Evolutionary conservation across 208 protist genomes (phyloP).

Genomic region (Trypanosoma platydactyli): DNA sequence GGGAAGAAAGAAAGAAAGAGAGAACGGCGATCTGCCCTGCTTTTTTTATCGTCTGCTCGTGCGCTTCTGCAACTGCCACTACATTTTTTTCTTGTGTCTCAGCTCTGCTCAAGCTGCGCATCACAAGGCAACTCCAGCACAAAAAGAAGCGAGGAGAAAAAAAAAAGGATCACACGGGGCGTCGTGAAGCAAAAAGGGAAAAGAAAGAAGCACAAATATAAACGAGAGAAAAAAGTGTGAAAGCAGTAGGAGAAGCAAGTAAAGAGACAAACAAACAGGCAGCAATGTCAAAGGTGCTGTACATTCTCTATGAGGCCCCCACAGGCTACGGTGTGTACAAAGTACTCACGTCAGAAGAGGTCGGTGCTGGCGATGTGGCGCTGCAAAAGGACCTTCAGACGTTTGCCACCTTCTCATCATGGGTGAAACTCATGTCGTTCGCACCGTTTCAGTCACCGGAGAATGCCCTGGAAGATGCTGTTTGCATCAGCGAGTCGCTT

Average conservation of each 20-base stretch:
- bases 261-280: not conserved
- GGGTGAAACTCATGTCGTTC: slow-evolving; percentile 96
- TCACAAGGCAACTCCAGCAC: not conserved
- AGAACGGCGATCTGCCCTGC: not conserved
- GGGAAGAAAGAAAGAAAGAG: slow-evolving; percentile 3
- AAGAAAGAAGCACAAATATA: not conserved
- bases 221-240: not conserved
- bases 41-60: too few relatives aligned
- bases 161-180: not conserved
- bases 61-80: too few relatives aligned
- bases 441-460: slow-evolving; percentile 96
- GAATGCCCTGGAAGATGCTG: slow-evolving; percentile 98
- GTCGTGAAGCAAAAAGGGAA: not conserved
- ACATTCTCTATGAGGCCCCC: slow-evolving; percentile 96
- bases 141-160: not conserved
- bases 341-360: slow-evolving; percentile 92
- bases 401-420: slow-evolving; percentile 93
- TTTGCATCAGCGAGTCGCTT: slow-evolving; percentile 96
- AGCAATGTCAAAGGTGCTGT: slow-evolving; percentile 85
- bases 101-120: not conserved
- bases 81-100: too few relatives aligned
- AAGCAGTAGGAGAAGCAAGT: slow-evolving; percentile 9
- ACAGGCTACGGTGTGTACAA: slow-evolving; percentile 98
- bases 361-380: slow-evolving; percentile 85
- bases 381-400: slow-evolving; percentile 93